phyloP scores from a whole-genome alignment of 345 rosid species.

The Eucalyptus victrix region DNA sequence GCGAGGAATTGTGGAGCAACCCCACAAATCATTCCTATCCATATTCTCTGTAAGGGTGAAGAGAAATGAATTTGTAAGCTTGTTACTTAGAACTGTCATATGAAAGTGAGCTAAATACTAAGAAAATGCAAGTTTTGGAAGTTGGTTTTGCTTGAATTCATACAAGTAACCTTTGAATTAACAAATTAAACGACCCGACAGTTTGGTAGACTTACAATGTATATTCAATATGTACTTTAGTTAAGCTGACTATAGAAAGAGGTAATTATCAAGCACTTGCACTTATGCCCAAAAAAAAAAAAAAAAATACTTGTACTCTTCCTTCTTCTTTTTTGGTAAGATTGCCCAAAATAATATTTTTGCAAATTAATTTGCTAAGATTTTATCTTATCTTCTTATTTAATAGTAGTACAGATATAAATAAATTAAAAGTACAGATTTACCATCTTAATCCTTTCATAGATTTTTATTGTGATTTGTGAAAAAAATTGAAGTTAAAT shows the following conservation, averaged over 20 bases:
- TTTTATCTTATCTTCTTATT: background rate
- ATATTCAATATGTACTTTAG: background rate
- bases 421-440: background rate
- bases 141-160: background rate
- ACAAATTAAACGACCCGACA: background rate
- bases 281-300: too few species aligned
- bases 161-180: background rate
- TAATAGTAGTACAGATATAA: too few species aligned
- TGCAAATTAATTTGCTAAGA: background rate
- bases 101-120: background rate
- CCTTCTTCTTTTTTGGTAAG: background rate
- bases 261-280: background rate
- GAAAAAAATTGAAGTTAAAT: background rate
- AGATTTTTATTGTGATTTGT: background rate
- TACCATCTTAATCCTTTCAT: background rate
- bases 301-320: background rate
- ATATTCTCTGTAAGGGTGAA: background rate
- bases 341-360: background rate
- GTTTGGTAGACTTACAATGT: background rate
- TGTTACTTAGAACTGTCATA: background rate
- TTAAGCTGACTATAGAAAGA: background rate
- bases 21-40: conserved; percentile 1
- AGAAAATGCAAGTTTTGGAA: too few species aligned
- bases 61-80: background rate
- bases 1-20: background rate